Conservation (phyloP, 352 stramenopile genomes). For the Salisapilia sapeloensis region DNA sequence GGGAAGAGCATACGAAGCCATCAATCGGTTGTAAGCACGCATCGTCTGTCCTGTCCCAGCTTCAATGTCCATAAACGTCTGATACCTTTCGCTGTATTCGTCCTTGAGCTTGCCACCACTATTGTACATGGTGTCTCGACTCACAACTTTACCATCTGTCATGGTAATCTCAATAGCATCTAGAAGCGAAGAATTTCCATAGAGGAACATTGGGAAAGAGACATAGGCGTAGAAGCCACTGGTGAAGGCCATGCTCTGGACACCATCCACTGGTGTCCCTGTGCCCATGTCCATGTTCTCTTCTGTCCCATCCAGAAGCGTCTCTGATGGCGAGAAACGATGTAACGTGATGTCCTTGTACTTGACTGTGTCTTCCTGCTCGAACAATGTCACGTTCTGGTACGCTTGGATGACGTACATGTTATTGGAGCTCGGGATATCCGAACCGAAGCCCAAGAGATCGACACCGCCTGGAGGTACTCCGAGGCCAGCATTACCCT, state of each 20-base stretch:
- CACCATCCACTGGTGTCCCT: conserved; percentile 34
- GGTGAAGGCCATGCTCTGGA: conserved; percentile 49
- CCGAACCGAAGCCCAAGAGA: conserved; percentile 26
- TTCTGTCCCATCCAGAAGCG: conserved; percentile 14
- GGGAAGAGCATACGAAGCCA: conserved; percentile 33
- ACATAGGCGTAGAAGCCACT: conserved; percentile 52
- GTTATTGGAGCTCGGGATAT: conserved; percentile 10
- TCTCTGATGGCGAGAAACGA: conserved; percentile 20
- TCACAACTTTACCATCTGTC: conserved; percentile 19
- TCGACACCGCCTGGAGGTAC: conserved; percentile 20
- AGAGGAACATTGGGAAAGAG: conserved; percentile 53
- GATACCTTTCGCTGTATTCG: conserved; percentile 20
- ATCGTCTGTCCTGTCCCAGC: conserved; percentile 56
- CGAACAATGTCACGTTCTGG: conserved; percentile 29
- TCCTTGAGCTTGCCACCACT: conserved; percentile 19
- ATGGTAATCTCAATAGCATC: conserved; percentile 37
- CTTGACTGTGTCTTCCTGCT: conserved; percentile 15
- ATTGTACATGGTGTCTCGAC: conserved; percentile 24
- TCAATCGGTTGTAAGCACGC: conserved; percentile 34
- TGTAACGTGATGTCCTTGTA: conserved; percentile 26
- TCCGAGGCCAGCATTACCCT: conserved; percentile 19
- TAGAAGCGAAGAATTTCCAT: conserved; percentile 23
- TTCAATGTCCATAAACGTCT: conserved; percentile 52
- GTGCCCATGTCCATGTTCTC: conserved; percentile 17
- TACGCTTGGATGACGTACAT: conserved; percentile 24